Conservation (phyloP, 2,329 filamentous ascomycete species). For the Exophiala oligosperma region DNA sequence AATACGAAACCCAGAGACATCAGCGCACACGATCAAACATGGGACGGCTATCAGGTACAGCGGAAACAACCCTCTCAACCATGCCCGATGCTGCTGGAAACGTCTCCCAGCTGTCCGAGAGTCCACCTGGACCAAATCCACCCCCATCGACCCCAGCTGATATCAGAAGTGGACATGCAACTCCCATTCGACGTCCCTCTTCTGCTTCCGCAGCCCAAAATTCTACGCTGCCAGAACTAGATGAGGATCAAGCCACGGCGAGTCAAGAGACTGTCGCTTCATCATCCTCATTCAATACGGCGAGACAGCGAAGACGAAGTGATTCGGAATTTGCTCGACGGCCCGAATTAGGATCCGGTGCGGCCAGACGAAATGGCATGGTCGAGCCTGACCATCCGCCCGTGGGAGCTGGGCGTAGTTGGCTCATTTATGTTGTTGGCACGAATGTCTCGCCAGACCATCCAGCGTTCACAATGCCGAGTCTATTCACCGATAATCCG, state of each 20-base stretch:
- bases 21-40: conserved; percentile 39
- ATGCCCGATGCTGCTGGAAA: conserved; percentile 9
- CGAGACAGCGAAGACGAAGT: conserved; percentile 57
- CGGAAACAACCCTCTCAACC: conserved; percentile 8
- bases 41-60: conserved; percentile 14
- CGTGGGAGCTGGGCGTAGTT: conserved; percentile 59
- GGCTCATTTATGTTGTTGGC: conserved; percentile 71
- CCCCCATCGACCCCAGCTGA: conserved; percentile 66
- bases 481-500: conserved; percentile 67
- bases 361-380: conserved; percentile 63
- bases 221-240: conserved; percentile 39
- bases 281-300: conserved; percentile 44
- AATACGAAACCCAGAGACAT: conserved; percentile 56
- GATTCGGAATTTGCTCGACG: conserved; percentile 60
- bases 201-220: conserved; percentile 47
- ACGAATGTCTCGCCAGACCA: conserved; percentile 70
- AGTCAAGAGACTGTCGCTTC: conserved; percentile 22
- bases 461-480: conserved; percentile 68
- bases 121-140: conserved; percentile 58
- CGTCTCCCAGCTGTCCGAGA: conserved; percentile 48
- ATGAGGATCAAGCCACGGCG: conserved; percentile 39
- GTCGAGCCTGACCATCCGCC: conserved; percentile 58
- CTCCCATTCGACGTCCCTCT: conserved; percentile 48
- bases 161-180: conserved; percentile 55
- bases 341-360: conserved; percentile 60